Evolutionary conservation across 257 asterid genomes (phyloP), one percentile per base, ranked within the genome.

Genomic region (Solanum lycopersicoides): DNA sequence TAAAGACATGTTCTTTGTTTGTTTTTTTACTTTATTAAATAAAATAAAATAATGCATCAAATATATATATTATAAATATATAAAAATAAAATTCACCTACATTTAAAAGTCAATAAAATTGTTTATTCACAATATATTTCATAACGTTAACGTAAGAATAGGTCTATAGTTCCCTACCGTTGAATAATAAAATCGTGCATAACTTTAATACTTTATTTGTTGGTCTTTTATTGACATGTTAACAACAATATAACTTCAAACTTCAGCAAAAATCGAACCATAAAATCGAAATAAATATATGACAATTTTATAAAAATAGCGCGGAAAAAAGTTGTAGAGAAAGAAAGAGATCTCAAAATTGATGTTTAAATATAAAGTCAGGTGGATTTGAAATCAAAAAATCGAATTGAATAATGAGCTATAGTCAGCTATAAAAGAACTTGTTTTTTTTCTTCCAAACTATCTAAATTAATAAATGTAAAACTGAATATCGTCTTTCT

Each of bases 371-470:
- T 65, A 65, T 25, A 1, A 25, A 30, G 35, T 1, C 4, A 25
- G 1, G 73, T 60, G 15, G 23, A 60, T 60, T 8, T 25, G 12
- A 59, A 59, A 6, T 9, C 14, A 0, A 23, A 23, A 60, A 60
- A 60, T 60, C 1, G 0, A 60, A 21, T 2, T n/a, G 7, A 23
- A 23, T 60, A 0, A 60, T 60, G 14, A 60, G 66, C 12, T 0
- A 0, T 13, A 3, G 6, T 60, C 14, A 4, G 1, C 30, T 0
- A 23, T n/a, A 60, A 14, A 60, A 60, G 0, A 60, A 21, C 0
- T 21, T 21, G 1, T 7, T 9, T 23, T 60, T 60, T 2, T 2
- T 0, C 0, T 0, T 2, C 13, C 28, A 21, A 23, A 60, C 14
- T 60, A 21, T 23, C 9, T 23, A 23, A 60, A 6, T 60, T 60